Evolutionary conservation across 208 protist species (phyloP), one percentile per base, ranked within the genome.

Genomic region (Leptomonas pyrrhocoris): DNA sequence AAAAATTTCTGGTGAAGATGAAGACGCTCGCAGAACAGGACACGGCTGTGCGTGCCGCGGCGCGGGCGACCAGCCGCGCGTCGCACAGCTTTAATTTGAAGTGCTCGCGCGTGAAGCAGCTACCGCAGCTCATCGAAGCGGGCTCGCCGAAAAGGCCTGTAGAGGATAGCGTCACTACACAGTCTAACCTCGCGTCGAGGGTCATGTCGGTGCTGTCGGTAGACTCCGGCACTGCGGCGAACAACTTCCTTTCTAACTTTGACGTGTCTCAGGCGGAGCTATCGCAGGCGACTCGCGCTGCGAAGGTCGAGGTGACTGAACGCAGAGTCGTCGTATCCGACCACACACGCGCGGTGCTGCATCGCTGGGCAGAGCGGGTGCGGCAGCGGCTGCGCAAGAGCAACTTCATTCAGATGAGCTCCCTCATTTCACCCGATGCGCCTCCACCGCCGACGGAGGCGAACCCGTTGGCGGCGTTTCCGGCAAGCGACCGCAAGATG

Each of bases 241-340:
- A 49, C 36, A 53, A 50, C 71, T 66, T 72, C 46, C 48, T 59
- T 31, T 74, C 54, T 61, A 73, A 68, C 51, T 57, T 85, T 18
- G 61, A 58, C 9, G 72, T 85, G 13, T 82, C 80, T 4, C 67
- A 85, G 72, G 54, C 74, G 63, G 80, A 85, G 51, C 36, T 85
- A 54, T 70, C 63, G 23, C 57, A 79, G 7, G 80, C 80, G n/a
- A 80, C 62, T 21, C 63, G 61, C 11, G 73, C 57, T 21, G 55
- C 68, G 16, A 77, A 61, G 61, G 80, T 81, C 0, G 74, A 80
- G 43, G 76, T 81, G 50, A 65, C 58, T 15, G 50, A 67, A 27
- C 30, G 45, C 28, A 34, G 15, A 0, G 25, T 57, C 2, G 50
- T 73, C 11, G 15, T 85, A 2, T 85, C 80, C 0, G 9, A 31